Evolutionary conservation across 169 alveolate species (phyloP).

Genomic region (Plasmodium falciparum): DNA sequence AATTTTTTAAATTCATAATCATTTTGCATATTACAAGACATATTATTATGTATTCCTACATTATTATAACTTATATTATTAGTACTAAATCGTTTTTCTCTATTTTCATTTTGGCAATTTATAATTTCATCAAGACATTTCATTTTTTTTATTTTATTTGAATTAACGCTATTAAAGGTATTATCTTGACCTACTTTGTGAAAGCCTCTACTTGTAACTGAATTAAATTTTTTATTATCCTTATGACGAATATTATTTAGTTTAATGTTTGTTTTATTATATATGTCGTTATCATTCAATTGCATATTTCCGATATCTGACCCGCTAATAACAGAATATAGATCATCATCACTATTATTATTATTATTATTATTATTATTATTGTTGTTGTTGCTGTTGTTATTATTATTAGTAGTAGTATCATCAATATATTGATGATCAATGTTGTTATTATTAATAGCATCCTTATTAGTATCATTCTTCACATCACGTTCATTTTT

Average conservation of each 20-base stretch:
- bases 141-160: not conserved
- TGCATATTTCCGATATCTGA: constrained; percentile 23
- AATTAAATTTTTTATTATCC: not conserved
- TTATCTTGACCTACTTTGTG: not conserved
- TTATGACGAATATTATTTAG: no score
- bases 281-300: not conserved
- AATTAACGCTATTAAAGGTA: not conserved
- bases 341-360: constrained; percentile 20
- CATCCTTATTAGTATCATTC: not conserved
- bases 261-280: not conserved
- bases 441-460: not conserved
- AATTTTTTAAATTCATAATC: constrained; percentile 49
- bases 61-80: no score
- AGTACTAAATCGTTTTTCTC: no score
- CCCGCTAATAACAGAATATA: constrained; percentile 66
- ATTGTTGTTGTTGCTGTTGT: not conserved
- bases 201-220: not conserved
- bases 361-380: not conserved
- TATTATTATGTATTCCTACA: no score
- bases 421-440: not conserved
- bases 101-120: not conserved
- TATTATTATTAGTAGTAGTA: not conserved
- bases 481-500: not conserved
- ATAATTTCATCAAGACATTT: not conserved
- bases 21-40: not conserved